Conservation (phyloP, 148 eudicot genomes). For the Diospyros kaki region DNA sequence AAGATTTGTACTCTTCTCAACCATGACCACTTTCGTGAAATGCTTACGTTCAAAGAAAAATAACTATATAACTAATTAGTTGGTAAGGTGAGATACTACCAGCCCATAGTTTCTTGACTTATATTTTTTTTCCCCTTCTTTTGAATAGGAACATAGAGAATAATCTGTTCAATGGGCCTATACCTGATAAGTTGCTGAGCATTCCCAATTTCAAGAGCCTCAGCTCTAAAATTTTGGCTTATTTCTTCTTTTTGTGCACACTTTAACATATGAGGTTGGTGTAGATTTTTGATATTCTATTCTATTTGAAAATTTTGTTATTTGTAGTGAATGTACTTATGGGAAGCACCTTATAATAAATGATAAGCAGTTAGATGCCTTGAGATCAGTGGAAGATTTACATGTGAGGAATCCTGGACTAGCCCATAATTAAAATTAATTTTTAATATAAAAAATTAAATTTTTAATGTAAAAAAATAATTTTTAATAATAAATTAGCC, state of each 20-base stretch:
- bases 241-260: conserved; percentile 1
- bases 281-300: neutral
- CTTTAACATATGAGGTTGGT: neutral
- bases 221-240: neutral
- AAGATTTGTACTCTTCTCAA: conserved; percentile 60
- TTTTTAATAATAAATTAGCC: no score
- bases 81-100: neutral
- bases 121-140: conserved; percentile 2
- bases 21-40: conserved; percentile 8
- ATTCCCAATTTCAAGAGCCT: conserved; percentile 61
- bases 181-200: conserved; percentile 66
- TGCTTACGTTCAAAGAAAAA: neutral
- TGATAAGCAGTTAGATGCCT: neutral
- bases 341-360: neutral
- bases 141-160: conserved; percentile 63
- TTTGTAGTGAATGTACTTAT: neutral
- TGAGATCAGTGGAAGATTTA: no score
- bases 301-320: neutral
- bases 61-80: neutral
- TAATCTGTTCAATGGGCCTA: conserved; percentile 71
- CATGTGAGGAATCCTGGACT: no score
- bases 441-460: no score
- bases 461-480: no score
- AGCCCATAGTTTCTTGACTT: conserved; percentile 6
- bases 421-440: no score